Evolutionary conservation across 768 basidiomycete genomes (phyloP), one percentile per base, ranked within the genome.

Genomic region (Trametes cubensis): DNA sequence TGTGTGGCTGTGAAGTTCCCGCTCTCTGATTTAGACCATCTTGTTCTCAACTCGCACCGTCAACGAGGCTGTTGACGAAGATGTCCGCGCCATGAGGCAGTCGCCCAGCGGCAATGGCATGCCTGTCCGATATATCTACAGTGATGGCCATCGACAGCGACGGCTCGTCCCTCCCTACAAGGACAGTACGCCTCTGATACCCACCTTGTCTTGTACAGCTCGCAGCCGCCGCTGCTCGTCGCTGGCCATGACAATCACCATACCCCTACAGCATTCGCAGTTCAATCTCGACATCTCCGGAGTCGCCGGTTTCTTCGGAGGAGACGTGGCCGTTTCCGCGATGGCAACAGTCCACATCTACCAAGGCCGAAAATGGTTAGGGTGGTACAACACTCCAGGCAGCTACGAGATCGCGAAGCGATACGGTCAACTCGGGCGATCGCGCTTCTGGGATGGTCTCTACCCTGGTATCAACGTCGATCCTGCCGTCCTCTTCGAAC

Each of bases 321-420:
- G 62, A 17, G 62, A 63, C 40, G 62, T 59, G 21, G 57, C 62
- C 20, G 62, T 63, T 20, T 34, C 57, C 41, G 62, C 62, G 23
- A 63, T 63, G 62, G 51, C 58, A 6, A 59, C 62, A 8, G 62
- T 63, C 21, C 62, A 63, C 40, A 54, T 63, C 26, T 63, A 63
- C 48, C 51, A 55, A 14, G 62, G 62, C 7, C 28, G 62, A 34
- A 63, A 54, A 53, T 63, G 62, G 62, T 41, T 63, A 23, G 62
- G 62, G 40, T 63, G 62, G 62, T 63, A 63, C 53, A 63, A 63
- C 53, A 41, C 52, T 17, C 62, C 62, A 3, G 62, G 62, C 4
- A 63, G 62, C 41, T 63, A 63, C 57, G 62, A 63, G 48, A 59
- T 63, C 46, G 62, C 62, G n/a, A 63, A 63, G 42, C 57, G 57